Conservation (phyloP, 805 yeast genomes). For the Ogataea minuta region DNA sequence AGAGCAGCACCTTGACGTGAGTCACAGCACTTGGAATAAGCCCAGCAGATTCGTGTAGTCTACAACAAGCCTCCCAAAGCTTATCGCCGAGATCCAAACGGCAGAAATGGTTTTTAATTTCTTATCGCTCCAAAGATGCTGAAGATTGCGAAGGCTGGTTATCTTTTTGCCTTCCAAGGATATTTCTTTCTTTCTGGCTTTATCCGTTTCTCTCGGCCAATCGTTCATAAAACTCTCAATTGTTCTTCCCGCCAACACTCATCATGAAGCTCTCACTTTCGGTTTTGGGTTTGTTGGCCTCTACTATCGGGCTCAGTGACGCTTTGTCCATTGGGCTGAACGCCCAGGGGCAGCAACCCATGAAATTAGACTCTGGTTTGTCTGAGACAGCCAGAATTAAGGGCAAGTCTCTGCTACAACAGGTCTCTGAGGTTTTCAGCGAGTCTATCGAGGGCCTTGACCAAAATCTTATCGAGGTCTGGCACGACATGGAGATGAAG, state of each 20-base stretch:
- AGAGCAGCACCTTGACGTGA: too few relatives aligned
- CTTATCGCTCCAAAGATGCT: neutral
- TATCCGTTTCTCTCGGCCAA: slow-evolving; percentile 3
- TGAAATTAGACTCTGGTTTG: slow-evolving; percentile 3
- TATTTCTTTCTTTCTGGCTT: slow-evolving; percentile 1
- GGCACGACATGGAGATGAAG: slow-evolving; percentile 62
- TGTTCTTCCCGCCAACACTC: neutral
- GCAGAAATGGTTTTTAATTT: too few relatives aligned
- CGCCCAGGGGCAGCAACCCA: slow-evolving; percentile 11
- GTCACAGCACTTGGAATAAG: too few relatives aligned
- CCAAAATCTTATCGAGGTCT: slow-evolving; percentile 46
- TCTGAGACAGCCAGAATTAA: neutral
- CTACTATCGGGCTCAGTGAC: slow-evolving; percentile 5
- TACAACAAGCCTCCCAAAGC: neutral
- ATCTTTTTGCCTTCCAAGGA: slow-evolving; percentile 9
- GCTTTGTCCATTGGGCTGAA: slow-evolving; percentile 8
- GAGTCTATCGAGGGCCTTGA: slow-evolving; percentile 50
- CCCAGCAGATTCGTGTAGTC: too few relatives aligned
- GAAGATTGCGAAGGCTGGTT: slow-evolving; percentile 6
- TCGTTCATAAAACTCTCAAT: neutral
- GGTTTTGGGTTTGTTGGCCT: slow-evolving; percentile 11
- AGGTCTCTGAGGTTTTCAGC: slow-evolving; percentile 51
- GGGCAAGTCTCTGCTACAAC: slow-evolving; percentile 28
- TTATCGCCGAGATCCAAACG: neutral
- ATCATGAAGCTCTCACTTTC: slow-evolving; percentile 10